phyloP scores from a whole-genome alignment of 23 red algal species.

The Gracilaria caudata region DNA sequence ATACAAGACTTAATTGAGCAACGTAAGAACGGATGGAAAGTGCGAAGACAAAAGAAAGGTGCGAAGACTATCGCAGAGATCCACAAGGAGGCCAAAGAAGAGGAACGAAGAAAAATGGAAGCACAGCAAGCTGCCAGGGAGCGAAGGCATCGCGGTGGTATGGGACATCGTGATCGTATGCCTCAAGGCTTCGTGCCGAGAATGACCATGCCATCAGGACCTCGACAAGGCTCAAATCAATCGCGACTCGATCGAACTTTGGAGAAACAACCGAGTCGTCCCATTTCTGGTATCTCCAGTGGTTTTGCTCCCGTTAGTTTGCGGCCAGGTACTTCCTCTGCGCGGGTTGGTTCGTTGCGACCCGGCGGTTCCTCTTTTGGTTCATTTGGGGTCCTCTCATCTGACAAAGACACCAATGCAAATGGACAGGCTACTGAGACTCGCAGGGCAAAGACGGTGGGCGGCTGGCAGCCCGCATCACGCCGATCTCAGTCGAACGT shows the following conservation, averaged over 20 bases:
- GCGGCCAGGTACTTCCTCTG: slow-evolving; percentile 21
- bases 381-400: background rate
- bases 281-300: slow-evolving; percentile 13
- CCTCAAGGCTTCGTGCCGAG: slow-evolving; percentile 24
- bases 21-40: slow-evolving; percentile 81
- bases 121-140: slow-evolving; percentile 49
- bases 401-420: slow-evolving; percentile 17
- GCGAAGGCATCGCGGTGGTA: slow-evolving; percentile 58
- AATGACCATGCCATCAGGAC: slow-evolving; percentile 54
- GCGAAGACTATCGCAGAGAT: slow-evolving; percentile 97
- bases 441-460: slow-evolving; percentile 5
- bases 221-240: background rate
- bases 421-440: slow-evolving; percentile 8
- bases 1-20: slow-evolving; percentile 93
- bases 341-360: slow-evolving; percentile 25
- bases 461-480: slow-evolving; percentile 7
- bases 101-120: slow-evolving; percentile 79
- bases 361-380: slow-evolving; percentile 37
- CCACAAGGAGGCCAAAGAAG: slow-evolving; percentile 74
- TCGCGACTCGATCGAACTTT: slow-evolving; percentile 31
- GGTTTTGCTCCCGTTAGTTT: slow-evolving; percentile 15
- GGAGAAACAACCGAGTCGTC: slow-evolving; percentile 41
- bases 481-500: background rate
- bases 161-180: slow-evolving; percentile 14
- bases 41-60: slow-evolving; percentile 72